A percentile compares a stretch with the other conserved stretches of the same genome.
Evolutionary conservation across 2,329 filamentous ascomycete genomes (phyloP).

Genomic region (Fonsecaea nubica): DNA sequence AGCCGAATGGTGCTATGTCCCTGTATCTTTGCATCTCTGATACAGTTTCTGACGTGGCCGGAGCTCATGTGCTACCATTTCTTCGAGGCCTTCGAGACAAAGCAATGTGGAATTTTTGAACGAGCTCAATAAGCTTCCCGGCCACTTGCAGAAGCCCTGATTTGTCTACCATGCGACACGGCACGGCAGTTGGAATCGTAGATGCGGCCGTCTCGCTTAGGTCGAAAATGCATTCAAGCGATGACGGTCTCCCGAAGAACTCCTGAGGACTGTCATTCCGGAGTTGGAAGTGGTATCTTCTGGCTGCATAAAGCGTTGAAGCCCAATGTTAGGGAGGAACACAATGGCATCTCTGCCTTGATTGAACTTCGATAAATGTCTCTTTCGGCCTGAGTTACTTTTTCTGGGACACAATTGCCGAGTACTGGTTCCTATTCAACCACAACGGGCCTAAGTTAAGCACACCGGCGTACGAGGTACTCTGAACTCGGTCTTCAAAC

Average conservation of each 20-base stretch:
- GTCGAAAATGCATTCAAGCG: constrained; percentile 15
- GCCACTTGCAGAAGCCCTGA: neutral
- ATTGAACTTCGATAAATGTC: neutral
- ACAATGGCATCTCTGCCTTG: neutral
- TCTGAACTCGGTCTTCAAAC: neutral
- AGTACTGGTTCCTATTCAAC: neutral
- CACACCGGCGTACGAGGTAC: neutral
- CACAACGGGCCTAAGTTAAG: neutral
- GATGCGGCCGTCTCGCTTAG: constrained; percentile 2
- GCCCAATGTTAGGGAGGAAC: neutral
- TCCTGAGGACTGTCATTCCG: neutral
- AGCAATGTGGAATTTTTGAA: neutral
- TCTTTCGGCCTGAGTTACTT: neutral
- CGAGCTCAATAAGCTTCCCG: neutral
- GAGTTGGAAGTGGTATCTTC: neutral
- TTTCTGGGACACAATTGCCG: neutral
- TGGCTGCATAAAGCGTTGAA: neutral
- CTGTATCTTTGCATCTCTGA: neutral
- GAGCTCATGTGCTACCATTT: neutral
- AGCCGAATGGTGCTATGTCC: neutral
- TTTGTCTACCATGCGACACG: neutral
- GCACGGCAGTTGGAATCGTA: constrained; percentile 13
- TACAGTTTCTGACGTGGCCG: neutral
- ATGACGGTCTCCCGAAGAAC: neutral
- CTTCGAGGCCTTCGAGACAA: neutral